phyloP scores from a whole-genome alignment of 257 asterid species.

The Solanum ossicruentum region DNA sequence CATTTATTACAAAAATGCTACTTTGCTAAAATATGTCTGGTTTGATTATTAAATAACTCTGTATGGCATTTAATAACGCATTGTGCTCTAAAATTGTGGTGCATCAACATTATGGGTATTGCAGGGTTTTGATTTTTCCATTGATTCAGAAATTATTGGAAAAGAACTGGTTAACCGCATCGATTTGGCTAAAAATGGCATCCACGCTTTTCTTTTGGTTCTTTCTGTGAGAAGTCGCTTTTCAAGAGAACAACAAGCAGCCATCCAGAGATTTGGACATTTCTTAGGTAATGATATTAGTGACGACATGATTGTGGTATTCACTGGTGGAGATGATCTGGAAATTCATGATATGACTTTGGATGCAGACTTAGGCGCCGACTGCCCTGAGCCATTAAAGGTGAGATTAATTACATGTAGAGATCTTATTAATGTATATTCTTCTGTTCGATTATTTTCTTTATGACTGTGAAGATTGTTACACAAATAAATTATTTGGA shows the following conservation, averaged over 20 bases:
- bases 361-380: conserved; percentile 32
- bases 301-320: conserved; percentile 61
- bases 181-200: conserved; percentile 73
- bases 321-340: conserved; percentile 79
- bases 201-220: conserved; percentile 73
- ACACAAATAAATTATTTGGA: neutral
- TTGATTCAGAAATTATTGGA: conserved; percentile 22
- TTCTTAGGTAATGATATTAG: conserved; percentile 49
- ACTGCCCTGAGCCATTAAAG: conserved; percentile 36
- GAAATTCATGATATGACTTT: conserved; percentile 41
- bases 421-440: neutral
- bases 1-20: too few relatives aligned
- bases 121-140: conserved; percentile 52
- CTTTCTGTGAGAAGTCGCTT: conserved; percentile 56
- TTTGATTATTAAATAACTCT: neutral
- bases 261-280: conserved; percentile 36
- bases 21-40: neutral
- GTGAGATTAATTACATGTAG: conserved; percentile 8
- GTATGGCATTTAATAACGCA: too few relatives aligned
- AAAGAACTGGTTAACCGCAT: conserved; percentile 58
- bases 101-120: neutral
- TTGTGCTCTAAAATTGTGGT: neutral
- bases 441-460: neutral
- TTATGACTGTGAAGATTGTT: neutral
- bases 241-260: conserved; percentile 59